Conservation (phyloP, 2,329 filamentous ascomycete genomes). For the Paecilomyces formosus region DNA sequence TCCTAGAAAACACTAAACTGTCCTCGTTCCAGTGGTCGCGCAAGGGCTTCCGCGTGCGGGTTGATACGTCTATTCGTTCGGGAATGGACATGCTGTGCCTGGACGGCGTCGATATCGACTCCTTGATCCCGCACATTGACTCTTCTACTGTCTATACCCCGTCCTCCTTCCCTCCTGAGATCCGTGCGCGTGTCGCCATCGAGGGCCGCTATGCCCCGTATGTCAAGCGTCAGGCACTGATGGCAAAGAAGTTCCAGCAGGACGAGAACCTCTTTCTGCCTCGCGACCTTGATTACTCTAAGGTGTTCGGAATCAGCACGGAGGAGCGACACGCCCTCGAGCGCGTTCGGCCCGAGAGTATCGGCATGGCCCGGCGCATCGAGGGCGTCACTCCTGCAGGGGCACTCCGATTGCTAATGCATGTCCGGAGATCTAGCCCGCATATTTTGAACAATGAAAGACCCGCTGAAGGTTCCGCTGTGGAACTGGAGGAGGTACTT, state of each 20-base stretch:
- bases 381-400: constrained; percentile 59
- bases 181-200: constrained; percentile 66
- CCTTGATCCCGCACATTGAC: constrained; percentile 49
- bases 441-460: not conserved
- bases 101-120: constrained; percentile 50
- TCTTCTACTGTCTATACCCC: constrained; percentile 36
- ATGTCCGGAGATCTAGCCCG: constrained; percentile 22
- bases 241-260: constrained; percentile 59
- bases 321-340: constrained; percentile 70
- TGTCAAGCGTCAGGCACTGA: constrained; percentile 61
- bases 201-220: constrained; percentile 86
- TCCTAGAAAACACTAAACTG: constrained; percentile 53
- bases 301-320: constrained; percentile 65
- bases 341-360: constrained; percentile 66
- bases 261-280: constrained; percentile 74
- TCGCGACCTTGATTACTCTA: constrained; percentile 65
- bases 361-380: constrained; percentile 80
- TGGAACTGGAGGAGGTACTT: not conserved
- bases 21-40: constrained; percentile 60
- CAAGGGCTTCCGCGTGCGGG: constrained; percentile 61
- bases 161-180: constrained; percentile 43
- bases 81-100: constrained; percentile 75
- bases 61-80: constrained; percentile 58
- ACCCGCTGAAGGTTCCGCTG: not conserved
- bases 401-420: constrained; percentile 35